Percentiles rank a stretch among this genome's conserved stretches.
These are phyloP conservation scores for Wickerhamomyces pijperi DNA, from an alignment of 805 yeast genomes.

Conservation along the genomic window DNA sequence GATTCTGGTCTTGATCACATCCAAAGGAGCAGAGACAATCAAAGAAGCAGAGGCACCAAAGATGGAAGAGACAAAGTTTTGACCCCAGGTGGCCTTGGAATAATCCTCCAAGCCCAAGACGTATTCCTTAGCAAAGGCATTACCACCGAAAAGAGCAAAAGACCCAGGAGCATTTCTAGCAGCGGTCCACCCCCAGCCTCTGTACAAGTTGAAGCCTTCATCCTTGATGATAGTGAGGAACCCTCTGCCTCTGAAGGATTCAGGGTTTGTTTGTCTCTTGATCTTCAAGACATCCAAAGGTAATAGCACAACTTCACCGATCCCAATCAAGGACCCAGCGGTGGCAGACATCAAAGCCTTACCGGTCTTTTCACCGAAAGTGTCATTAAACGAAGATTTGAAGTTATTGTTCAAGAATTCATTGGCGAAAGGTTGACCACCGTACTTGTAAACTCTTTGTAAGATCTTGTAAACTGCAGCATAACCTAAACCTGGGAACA, in stretches of 20 bases:
- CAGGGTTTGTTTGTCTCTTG: conserved; percentile 99
- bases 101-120: conserved; percentile 80
- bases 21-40: conserved; percentile 95
- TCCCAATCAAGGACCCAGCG: conserved; percentile 95
- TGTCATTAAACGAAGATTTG: conserved; percentile 54
- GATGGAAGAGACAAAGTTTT: conserved; percentile 89
- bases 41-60: conserved; percentile 95
- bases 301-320: conserved; percentile 90
- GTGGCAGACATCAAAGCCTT: conserved; percentile 95
- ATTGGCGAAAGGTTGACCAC: conserved; percentile 98
- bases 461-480: conserved; percentile 95
- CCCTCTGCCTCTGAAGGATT: conserved; percentile 97
- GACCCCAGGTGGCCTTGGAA: conserved; percentile 85
- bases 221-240: conserved; percentile 75
- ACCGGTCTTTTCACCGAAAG: conserved; percentile 89
- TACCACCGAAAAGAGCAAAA: conserved; percentile 95
- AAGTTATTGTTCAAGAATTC: conserved; percentile 77
- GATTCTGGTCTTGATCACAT: conserved; percentile 95
- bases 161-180: conserved; percentile 99
- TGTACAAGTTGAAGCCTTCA: conserved; percentile 87
- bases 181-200: conserved; percentile 99
- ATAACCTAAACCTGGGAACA: conserved; percentile 96
- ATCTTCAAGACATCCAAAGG: conserved; percentile 96
- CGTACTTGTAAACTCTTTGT: conserved; percentile 97
- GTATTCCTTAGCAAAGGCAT: conserved; percentile 97